Base-by-base conservation (phyloP, 306 rosid genomes). In the Rosa chinensis region DNA sequence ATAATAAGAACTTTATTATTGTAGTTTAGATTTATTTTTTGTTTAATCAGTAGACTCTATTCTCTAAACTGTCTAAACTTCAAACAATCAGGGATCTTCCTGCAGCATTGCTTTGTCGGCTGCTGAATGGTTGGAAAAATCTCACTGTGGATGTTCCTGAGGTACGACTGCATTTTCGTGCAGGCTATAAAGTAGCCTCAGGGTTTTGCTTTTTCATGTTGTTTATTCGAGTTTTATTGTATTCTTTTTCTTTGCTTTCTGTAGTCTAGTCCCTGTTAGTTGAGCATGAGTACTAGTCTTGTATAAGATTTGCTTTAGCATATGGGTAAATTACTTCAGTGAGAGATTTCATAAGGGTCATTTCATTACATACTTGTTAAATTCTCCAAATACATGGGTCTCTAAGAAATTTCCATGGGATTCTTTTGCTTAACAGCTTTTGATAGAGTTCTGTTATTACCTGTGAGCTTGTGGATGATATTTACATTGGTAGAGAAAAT, bases 41-140 rank as follows among this genome's bases (percentile, higher is more conserved):
- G 39, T 25, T 23, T 43, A 13, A 5, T 1, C 40, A 10, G 67
- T 56, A 3, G 40, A 40, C 78, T n/a, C 53, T 75, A 5, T 10
- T 44, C 1, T 62, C 79, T 47, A 32, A 75, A 45, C 59, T 28
- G 47, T 77, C 56, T 62, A 80, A 67, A 80, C 64, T 84, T 73
- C 59, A 72, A 81, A 78, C 55, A 67, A 83, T 78, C 89, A 95
- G 99, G 92, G 93, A 89, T 82, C 95, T 93, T 79, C 91, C 97
- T 8, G 72, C 88, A 44, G 79, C 82, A 81, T 81, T 52, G 72
- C 89, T 95, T 56, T 76, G 70, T 78, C 92, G 82, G 82, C 77
- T 95, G 90, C 87, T 93, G 37, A 77, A 84, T 83, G 84, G 84
- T 79, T 95, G 98, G 99, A 87, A 86, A 88, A 86, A 85, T 49